Evolutionary conservation across 129 eudicot species (phyloP), one percentile per base, ranked within the genome.

Genomic region (Flaveria bidentis): DNA sequence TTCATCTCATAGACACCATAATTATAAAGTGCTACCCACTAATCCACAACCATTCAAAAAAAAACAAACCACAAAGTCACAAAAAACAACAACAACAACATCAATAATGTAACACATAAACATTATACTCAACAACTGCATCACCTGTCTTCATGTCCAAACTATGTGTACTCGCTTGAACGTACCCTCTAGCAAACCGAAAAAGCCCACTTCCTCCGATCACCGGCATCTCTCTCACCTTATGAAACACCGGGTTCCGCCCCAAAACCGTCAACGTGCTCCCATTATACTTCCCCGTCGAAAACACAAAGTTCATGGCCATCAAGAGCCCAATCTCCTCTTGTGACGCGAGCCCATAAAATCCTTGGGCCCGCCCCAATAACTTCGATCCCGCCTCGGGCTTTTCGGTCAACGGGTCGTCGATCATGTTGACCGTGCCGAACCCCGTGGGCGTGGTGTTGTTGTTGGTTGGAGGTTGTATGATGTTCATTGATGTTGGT

Each of bases 191-290:
- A 17, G 88, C 96, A 72, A 82, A 90, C 14, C 96, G 85, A 69
- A 90, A 90, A n/a, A 81, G 75, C 75, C 96, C 92, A 51, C 88
- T 85, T 46, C 96, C 96, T 13, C 96, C 96, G 30, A 90, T 76
- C 78, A 90, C 87, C 22, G 96, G 87, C 96, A 90, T 90, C 81
- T 90, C 96, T 41, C 96, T 74, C 33, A 90, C 90, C 68, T 76
- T 75, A 53, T 55, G 52, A 17, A 85, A 70, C 78, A 85, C 96
- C 33, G 74, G 58, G 72, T 90, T 90, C 69, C 92, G 78, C 12
- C 96, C 96, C 70, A 87, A n/a, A 4, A 90, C 73, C 36, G 88
- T 79, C 30, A 90, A 22, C 8, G 88, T 81, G 45, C 96, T 90
- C 20, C 92, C 92, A 4, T 90, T 85, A 64, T 90, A 87, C 79